Evolutionary conservation across 2,329 filamentous ascomycete species (phyloP).

Genomic region (Tolypocladium pustulatum): DNA sequence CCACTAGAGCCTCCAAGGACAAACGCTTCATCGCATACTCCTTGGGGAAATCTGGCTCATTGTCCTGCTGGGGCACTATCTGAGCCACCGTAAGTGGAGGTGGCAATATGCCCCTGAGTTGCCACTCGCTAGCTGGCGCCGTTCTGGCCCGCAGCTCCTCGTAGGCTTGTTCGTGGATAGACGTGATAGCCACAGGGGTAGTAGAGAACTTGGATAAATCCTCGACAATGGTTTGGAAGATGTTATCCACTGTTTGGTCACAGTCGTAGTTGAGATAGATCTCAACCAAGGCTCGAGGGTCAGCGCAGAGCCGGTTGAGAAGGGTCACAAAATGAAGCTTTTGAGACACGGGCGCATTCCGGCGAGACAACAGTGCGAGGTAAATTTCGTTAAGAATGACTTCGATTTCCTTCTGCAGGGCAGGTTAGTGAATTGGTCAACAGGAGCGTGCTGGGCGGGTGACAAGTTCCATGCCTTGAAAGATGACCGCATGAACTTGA

Average conservation of each 20-base stretch:
- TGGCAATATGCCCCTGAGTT: conserved; percentile 73
- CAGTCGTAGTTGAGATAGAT: conserved; percentile 98
- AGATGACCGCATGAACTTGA: conserved; percentile 84
- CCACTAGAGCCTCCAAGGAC: conserved; percentile 78
- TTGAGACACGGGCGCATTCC: conserved; percentile 76
- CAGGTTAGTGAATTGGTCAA: conserved; percentile 13
- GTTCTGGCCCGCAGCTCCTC: conserved; percentile 64
- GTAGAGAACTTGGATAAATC: conserved; percentile 84
- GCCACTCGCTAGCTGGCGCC: conserved; percentile 63
- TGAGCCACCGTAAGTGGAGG: conserved; percentile 75
- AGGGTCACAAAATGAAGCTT: conserved; percentile 88
- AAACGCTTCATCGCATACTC: conserved; percentile 90
- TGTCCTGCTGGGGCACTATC: conserved; percentile 49
- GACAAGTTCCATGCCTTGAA: conserved; percentile 61
- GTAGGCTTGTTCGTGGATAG: conserved; percentile 74
- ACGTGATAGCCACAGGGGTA: conserved; percentile 62
- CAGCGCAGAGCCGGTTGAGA: conserved; percentile 71
- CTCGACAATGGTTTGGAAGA: conserved; percentile 91
- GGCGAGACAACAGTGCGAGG: conserved; percentile 78
- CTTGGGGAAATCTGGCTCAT: conserved; percentile 64
- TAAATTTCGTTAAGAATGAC: conserved; percentile 98
- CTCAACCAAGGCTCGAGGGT: conserved; percentile 84
- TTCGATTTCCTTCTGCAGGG: conserved; percentile 76
- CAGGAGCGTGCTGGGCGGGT: background rate
- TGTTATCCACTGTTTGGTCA: conserved; percentile 89